phyloP scores from a whole-genome alignment of 2,329 filamentous ascomycete species.

The Fusarium kyushuense region DNA sequence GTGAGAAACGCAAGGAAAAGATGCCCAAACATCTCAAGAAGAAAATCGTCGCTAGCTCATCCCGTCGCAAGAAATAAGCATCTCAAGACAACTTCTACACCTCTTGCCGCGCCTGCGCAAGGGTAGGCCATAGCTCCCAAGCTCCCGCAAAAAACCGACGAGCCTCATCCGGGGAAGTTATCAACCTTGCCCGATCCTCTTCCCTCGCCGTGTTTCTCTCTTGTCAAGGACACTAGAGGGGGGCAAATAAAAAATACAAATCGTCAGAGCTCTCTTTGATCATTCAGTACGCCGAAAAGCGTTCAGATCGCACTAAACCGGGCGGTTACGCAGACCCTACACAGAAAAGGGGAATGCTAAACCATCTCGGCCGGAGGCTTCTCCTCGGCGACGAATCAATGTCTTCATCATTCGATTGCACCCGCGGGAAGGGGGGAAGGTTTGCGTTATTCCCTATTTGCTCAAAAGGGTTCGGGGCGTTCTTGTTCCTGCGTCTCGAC shows the following conservation, averaged over 20 bases:
- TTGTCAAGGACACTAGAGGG: not conserved
- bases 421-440: not conserved
- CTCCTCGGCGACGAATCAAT: slow-evolving; percentile 49
- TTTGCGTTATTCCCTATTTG: not conserved
- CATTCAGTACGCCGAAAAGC: slow-evolving; percentile 55
- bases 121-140: not conserved
- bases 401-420: slow-evolving; percentile 63
- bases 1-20: slow-evolving; percentile 92
- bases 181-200: not conserved
- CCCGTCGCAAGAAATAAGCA: slow-evolving; percentile 71
- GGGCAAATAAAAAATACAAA: slow-evolving; percentile 25
- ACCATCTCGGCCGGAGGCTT: slow-evolving; percentile 42
- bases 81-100: not conserved
- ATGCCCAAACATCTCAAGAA: slow-evolving; percentile 98
- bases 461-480: not conserved
- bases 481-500: not conserved
- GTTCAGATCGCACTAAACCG: slow-evolving; percentile 55
- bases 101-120: not conserved
- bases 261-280: slow-evolving; percentile 67
- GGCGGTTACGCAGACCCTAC: slow-evolving; percentile 35
- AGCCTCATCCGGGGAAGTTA: slow-evolving; percentile 10
- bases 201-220: not conserved
- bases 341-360: slow-evolving; percentile 38
- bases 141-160: not conserved
- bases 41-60: slow-evolving; percentile 75